Percentiles rank a stretch among this genome's conserved stretches.
phyloP scores from a whole-genome alignment of 371 early-diverging fungal species.

The Apophysomyces variabilis region DNA sequence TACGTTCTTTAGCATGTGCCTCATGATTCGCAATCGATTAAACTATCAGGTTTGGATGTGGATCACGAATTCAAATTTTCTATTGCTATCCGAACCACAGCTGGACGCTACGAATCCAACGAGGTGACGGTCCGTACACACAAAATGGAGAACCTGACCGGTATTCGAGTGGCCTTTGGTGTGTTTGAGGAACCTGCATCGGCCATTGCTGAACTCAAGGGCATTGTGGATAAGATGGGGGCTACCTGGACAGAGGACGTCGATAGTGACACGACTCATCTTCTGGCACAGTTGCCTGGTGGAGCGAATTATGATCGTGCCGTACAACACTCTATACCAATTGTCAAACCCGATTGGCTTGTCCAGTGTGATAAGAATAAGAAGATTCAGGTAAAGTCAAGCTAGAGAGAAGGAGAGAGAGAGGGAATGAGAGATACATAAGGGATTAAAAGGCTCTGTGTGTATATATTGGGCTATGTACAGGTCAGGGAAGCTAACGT shows the following conservation, averaged over 20 bases:
- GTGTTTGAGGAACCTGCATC: conserved; percentile 71
- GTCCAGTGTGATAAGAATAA: conserved; percentile 87
- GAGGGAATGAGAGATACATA: too few relatives aligned
- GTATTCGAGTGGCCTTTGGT: conserved; percentile 92
- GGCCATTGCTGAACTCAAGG: conserved; percentile 74
- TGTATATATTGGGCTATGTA: too few relatives aligned
- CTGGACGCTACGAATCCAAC: conserved; percentile 83
- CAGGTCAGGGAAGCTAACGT: background rate
- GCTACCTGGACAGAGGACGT: conserved; percentile 88
- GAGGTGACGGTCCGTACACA: conserved; percentile 82
- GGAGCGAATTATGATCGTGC: conserved; percentile 91
- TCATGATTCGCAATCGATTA: conserved; percentile 67
- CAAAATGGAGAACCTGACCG: conserved; percentile 92
- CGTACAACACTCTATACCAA: conserved; percentile 85
- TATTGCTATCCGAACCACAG: conserved; percentile 87
- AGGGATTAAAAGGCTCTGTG: too few relatives aligned
- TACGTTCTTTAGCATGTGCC: conserved; percentile 45
- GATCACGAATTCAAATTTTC: conserved; percentile 87
- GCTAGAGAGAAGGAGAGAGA: too few relatives aligned
- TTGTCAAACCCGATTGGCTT: conserved; percentile 94
- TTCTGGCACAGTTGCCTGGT: conserved; percentile 82
- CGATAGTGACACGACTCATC: conserved; percentile 89
- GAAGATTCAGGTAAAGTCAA: conserved; percentile 74
- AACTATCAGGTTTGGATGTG: conserved; percentile 88
- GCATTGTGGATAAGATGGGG: conserved; percentile 81